A percentile compares a stretch with the other conserved stretches of the same genome.
Conservation (phyloP, 768 basidiomycete genomes). For the Tulasnella sp. region DNA sequence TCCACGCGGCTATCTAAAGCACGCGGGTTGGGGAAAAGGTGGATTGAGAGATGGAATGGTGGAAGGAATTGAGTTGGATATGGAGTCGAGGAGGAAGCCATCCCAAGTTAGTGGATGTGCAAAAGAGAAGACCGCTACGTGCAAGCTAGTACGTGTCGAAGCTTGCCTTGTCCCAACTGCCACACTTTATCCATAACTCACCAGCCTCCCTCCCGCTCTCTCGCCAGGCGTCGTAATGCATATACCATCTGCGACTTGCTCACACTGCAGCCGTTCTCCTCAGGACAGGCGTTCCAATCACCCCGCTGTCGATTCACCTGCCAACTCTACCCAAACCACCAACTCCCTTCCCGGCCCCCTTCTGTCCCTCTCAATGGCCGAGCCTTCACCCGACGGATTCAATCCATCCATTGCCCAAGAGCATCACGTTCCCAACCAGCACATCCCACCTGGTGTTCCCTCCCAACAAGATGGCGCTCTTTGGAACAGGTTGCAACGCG, state of each 20-base stretch:
- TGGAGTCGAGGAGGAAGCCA: too few relatives aligned
- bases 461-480: slow-evolving; percentile 7
- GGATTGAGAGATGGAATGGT: too few relatives aligned
- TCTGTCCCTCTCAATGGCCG: not conserved
- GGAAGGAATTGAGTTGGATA: too few relatives aligned
- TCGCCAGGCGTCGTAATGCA: not conserved
- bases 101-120: too few relatives aligned
- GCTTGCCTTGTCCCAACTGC: too few relatives aligned
- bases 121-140: too few relatives aligned
- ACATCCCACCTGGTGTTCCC: slow-evolving; percentile 4
- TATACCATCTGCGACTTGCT: not conserved
- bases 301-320: not conserved
- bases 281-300: not conserved
- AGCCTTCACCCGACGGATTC: not conserved
- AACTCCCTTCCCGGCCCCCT: not conserved
- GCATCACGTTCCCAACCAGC: slow-evolving; percentile 1
- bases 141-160: too few relatives aligned
- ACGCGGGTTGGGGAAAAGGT: too few relatives aligned
- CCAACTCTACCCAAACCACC: not conserved
- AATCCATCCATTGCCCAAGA: not conserved
- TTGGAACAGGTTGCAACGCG: slow-evolving; percentile 4
- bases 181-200: not conserved
- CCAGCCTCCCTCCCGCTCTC: not conserved
- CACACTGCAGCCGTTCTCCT: not conserved
- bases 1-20: too few relatives aligned